Base-by-base conservation (phyloP, 2,329 filamentous ascomycete species). In the Aspergillus sp. region DNA sequence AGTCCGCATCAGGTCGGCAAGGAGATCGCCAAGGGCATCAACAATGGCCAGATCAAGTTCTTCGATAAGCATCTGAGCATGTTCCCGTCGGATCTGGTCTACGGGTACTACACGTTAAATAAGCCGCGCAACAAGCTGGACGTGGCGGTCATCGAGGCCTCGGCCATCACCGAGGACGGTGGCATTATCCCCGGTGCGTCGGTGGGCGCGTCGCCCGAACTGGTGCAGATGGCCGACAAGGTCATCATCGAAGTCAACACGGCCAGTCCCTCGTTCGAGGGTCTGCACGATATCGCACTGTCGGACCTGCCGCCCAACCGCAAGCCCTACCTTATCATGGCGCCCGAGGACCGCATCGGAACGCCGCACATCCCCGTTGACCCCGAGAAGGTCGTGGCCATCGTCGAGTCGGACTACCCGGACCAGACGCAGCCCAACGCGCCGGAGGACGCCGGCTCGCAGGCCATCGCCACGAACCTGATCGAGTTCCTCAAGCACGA, bases 201-300 rank as follows among this genome's bases (percentile, higher is more conserved):
- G 10, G 91, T 96, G 26, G 92, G 92, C 56, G 92, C 92, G 12
- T 90, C 88, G 3, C 92, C 92, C 4, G 92, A 96, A 75, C 83
- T 96, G 56, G 84, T 96, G 52, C 91, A 96, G 78, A 91, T 96
- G 86, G 91, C 92, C 54, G 91, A 96, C 74, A 96, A 96, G 81
- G 84, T 96, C 77, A 92, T 96, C 71, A 91, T 96, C 71, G 92
- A 96, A 80, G 90, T 96, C 78, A 96, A 96, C 81, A 96, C 92
- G 0, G 82, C 91, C 1, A 85, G 90, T 54, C 92, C 92, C 5
- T 91, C 87, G 49, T 93, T 96, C 71, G 89, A 95, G 75, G 92
- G 91, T 55, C 84, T 96, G 18, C 92, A 96, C 81, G 92, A 96
- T 71, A 96, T 96, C 73, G 92, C 90, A 62, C 89, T 93, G 84